A percentile compares a stretch with the other conserved stretches of the same genome.
Conservation (phyloP, 2,329 filamentous ascomycete species). For the Lasiodiplodia theobromae region DNA sequence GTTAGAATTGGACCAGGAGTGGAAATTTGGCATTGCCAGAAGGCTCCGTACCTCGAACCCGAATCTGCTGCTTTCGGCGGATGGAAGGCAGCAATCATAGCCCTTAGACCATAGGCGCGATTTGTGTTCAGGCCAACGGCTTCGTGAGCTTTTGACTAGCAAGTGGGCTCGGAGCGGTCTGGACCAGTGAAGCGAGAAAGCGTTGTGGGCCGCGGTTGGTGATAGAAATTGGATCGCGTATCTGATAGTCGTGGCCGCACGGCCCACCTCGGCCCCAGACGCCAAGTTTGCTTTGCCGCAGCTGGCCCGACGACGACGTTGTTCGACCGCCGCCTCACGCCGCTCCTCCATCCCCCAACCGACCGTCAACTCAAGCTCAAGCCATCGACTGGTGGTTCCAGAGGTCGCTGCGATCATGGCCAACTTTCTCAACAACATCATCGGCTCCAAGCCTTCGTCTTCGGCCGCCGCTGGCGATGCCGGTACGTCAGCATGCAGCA, state of each 20-base stretch:
- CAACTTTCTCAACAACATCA: constrained; percentile 69
- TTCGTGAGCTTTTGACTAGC: not conserved
- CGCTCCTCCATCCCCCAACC: constrained; percentile 11
- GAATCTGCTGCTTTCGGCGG: constrained; percentile 10
- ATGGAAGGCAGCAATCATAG: constrained; percentile 15
- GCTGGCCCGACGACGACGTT: constrained; percentile 20
- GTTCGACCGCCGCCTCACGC: constrained; percentile 13
- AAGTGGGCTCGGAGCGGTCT: not conserved
- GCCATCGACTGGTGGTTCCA: constrained; percentile 13
- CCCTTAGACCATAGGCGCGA: not conserved
- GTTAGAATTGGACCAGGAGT: not conserved
- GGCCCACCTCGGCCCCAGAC: constrained; percentile 12
- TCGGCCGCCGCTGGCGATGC: constrained; percentile 65
- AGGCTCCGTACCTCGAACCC: constrained; percentile 3
- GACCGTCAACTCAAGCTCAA: constrained; percentile 4
- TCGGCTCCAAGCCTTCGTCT: constrained; percentile 69
- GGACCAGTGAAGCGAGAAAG: not conserved
- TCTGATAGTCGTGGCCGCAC: constrained; percentile 15
- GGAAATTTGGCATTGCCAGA: not conserved
- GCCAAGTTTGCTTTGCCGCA: constrained; percentile 27
- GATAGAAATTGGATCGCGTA: constrained; percentile 5
- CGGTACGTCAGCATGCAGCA: constrained; percentile 59
- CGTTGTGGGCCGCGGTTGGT: constrained; percentile 5
- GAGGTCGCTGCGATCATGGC: constrained; percentile 47
- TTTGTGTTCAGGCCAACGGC: not conserved